Evolutionary conservation across 805 yeast species (phyloP).

Genomic region (Kregervanrija pseudodelftensis): DNA sequence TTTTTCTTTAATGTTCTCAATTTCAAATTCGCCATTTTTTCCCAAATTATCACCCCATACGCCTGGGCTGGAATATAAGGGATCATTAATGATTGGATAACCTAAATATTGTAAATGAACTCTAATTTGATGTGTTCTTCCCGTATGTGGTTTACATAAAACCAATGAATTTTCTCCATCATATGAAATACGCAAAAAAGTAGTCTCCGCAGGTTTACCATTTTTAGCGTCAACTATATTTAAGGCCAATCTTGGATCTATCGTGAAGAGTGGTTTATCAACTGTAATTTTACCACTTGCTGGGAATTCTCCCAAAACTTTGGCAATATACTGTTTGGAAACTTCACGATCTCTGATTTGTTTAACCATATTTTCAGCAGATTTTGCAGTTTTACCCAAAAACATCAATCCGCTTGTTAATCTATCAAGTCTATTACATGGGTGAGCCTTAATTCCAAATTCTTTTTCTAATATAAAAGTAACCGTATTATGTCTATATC

Average conservation of each 20-base stretch:
- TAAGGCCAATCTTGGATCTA: constrained; percentile 67
- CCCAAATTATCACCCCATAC: constrained; percentile 84
- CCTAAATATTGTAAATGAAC: constrained; percentile 91
- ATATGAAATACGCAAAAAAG: constrained; percentile 59
- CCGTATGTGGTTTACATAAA: constrained; percentile 79
- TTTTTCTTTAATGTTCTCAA: constrained; percentile 35
- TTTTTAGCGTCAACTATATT: constrained; percentile 45
- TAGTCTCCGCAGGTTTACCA: constrained; percentile 72
- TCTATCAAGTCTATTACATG: constrained; percentile 85
- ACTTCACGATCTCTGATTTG: constrained; percentile 71
- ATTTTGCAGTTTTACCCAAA: constrained; percentile 71
- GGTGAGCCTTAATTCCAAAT: constrained; percentile 56
- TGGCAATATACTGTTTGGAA: constrained; percentile 75
- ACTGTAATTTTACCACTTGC: constrained; percentile 38
- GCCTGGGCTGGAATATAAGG: constrained; percentile 68
- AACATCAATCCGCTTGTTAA: constrained; percentile 93
- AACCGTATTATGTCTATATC: constrained; percentile 66
- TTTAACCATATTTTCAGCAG: constrained; percentile 68
- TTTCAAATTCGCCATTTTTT: constrained; percentile 42
- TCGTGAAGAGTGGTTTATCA: constrained; percentile 60
- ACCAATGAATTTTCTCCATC: constrained; percentile 66
- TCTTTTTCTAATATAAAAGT: constrained; percentile 75
- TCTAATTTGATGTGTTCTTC: constrained; percentile 92
- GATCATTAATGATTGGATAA: constrained; percentile 87
- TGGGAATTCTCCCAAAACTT: constrained; percentile 86